Percentiles rank a stretch among this genome's conserved stretches.
Evolutionary conservation across 371 early-diverging fungal species (phyloP).

Genomic region (Quaeritorhiza haematococci): DNA sequence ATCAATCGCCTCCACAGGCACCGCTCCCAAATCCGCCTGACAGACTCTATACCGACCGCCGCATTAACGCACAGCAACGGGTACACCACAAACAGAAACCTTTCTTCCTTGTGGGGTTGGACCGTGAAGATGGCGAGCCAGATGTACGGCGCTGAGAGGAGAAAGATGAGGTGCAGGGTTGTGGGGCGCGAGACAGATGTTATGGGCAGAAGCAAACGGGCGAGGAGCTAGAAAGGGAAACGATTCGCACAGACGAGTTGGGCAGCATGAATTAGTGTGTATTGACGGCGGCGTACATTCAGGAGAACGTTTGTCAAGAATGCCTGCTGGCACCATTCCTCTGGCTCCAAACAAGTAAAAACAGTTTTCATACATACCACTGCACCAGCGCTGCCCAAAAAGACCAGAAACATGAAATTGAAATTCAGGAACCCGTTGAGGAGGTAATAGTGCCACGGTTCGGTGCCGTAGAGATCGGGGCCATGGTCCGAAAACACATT

Average conservation of each 20-base stretch:
- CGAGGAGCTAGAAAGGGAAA: no score
- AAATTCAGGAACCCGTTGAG: slow-evolving; percentile 86
- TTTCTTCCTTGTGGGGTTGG: slow-evolving; percentile 95
- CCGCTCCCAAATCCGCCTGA: no score
- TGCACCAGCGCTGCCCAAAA: neutral
- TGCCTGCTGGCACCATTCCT: no score
- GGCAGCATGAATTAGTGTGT: no score
- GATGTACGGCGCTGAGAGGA: no score
- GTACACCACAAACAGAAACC: slow-evolving; percentile 90
- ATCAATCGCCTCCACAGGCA: no score
- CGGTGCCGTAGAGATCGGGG: slow-evolving; percentile 85
- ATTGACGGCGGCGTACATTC: no score
- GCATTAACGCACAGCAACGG: slow-evolving; percentile 81
- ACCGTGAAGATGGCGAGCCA: slow-evolving; percentile 73
- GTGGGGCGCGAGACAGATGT: no score
- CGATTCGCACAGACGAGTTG: no score
- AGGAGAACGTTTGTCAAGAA: no score
- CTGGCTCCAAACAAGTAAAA: neutral
- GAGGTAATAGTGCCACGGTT: slow-evolving; percentile 89
- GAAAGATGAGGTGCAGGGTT: no score
- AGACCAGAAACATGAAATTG: slow-evolving; percentile 70
- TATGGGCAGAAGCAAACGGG: no score
- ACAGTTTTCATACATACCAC: neutral
- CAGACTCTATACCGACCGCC: slow-evolving; percentile 57
- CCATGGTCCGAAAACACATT: slow-evolving; percentile 82